These are phyloP conservation scores for Cryptococcus jaspeensis DNA, from an alignment of 1,284 basidiomycete genomes.

Conservation along the genomic window DNA sequence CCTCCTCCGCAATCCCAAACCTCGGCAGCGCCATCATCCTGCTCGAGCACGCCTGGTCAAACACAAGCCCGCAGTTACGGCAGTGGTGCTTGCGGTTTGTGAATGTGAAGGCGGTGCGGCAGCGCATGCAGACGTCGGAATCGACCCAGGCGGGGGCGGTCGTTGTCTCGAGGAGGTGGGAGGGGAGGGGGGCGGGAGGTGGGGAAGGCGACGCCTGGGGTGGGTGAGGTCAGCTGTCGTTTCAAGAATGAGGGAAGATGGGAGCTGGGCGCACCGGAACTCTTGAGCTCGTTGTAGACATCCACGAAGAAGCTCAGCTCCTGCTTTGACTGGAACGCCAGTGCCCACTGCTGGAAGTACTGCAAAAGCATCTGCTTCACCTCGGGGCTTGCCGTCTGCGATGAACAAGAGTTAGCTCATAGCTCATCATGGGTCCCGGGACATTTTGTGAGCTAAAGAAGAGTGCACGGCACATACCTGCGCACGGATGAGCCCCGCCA, in stretches of 20 bases:
- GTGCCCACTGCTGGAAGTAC: slow-evolving; percentile 87
- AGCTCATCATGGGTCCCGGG: not conserved
- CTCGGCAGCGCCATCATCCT: slow-evolving; percentile 83
- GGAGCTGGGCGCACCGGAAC: slow-evolving; percentile 60
- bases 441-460: not conserved
- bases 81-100: slow-evolving; percentile 99
- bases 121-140: slow-evolving; percentile 90
- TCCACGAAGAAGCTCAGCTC: slow-evolving; percentile 73
- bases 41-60: slow-evolving; percentile 90
- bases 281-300: slow-evolving; percentile 73
- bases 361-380: slow-evolving; percentile 79
- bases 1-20: slow-evolving; percentile 89
- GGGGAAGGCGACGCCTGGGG: slow-evolving; percentile 46
- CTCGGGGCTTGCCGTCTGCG: slow-evolving; percentile 65
- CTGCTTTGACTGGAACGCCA: slow-evolving; percentile 80
- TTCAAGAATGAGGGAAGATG: not conserved
- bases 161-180: slow-evolving; percentile 46
- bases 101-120: slow-evolving; percentile 86
- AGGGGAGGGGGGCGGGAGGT: slow-evolving; percentile 36
- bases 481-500: slow-evolving; percentile 42
- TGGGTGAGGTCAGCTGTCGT: not conserved
- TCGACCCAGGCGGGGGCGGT: slow-evolving; percentile 91
- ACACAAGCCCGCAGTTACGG: slow-evolving; percentile 95
- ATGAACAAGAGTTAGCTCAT: slow-evolving; percentile 4
- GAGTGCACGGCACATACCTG: slow-evolving; percentile 48